phyloP scores from a whole-genome alignment of 2,329 filamentous ascomycete genomes.

The Colletotrichum acutatum region DNA sequence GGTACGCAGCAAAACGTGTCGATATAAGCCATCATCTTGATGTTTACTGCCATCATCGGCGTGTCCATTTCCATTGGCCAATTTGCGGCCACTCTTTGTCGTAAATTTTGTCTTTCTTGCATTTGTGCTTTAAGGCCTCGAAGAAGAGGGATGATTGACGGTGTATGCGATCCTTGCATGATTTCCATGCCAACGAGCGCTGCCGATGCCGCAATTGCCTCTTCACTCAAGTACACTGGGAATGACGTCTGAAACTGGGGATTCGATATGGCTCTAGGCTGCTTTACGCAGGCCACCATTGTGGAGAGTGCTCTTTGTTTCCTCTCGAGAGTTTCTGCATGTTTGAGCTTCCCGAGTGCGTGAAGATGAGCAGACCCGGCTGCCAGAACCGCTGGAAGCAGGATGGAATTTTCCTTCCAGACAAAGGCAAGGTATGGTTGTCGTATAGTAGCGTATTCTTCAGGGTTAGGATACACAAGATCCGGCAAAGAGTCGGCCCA shows the following conservation, averaged over 20 bases:
- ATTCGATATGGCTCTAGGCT: not conserved
- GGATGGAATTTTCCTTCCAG: conserved; percentile 9
- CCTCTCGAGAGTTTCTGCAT: conserved; percentile 18
- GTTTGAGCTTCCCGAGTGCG: not conserved
- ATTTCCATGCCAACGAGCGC: conserved; percentile 23
- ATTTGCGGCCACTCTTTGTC: not conserved
- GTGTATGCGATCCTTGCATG: conserved; percentile 12
- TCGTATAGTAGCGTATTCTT: conserved; percentile 1
- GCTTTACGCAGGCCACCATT: conserved; percentile 14
- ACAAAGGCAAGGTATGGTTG: conserved; percentile 24
- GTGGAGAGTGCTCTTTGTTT: conserved; percentile 22
- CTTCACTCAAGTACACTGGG: conserved; percentile 5
- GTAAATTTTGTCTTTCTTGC: not conserved
- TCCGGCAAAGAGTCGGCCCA: conserved; percentile 23
- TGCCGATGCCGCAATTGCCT: conserved; percentile 22
- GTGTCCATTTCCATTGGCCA: not conserved
- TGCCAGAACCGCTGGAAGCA: conserved; percentile 5
- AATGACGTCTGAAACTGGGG: not conserved
- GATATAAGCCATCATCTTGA: conserved; percentile 30
- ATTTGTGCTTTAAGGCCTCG: conserved; percentile 4
- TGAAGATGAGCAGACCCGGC: conserved; percentile 19
- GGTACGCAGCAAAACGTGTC: conserved; percentile 24
- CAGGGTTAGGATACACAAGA: conserved; percentile 20
- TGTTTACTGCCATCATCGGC: conserved; percentile 17
- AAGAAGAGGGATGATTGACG: conserved; percentile 1